Conservation (phyloP, 768 basidiomycete genomes). For the Psilocybe tampanensis region DNA sequence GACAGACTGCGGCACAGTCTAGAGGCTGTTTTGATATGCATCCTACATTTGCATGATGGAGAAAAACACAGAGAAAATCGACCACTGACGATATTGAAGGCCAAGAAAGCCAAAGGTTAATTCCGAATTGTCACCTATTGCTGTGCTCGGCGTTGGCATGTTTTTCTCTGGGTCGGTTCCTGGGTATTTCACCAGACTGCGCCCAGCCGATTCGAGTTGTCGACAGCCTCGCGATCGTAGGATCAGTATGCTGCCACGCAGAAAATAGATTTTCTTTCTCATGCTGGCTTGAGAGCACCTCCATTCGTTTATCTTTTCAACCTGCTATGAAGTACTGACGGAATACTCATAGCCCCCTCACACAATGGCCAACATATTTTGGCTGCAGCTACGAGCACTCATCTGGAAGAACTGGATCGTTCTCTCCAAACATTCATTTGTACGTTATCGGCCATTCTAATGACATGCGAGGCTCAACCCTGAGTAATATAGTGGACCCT, state of each 20-base stretch:
- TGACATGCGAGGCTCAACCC: neutral
- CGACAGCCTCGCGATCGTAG: neutral
- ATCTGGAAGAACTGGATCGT: slow-evolving; percentile 79
- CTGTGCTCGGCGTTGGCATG: neutral
- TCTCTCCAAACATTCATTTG: slow-evolving; percentile 64
- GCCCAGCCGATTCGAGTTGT: neutral
- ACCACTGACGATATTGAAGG: neutral
- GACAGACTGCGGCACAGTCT: neutral
- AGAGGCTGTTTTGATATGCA: neutral
- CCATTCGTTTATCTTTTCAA: neutral
- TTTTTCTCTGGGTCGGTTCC: neutral
- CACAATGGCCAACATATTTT: slow-evolving; percentile 47
- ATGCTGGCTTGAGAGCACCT: neutral
- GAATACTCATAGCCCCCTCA: neutral
- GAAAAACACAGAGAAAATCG: neutral
- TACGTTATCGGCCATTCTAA: slow-evolving; percentile 22
- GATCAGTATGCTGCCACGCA: neutral
- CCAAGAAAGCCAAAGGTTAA: neutral
- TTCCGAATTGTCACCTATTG: neutral
- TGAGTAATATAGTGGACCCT: slow-evolving; percentile 46
- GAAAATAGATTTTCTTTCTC: neutral
- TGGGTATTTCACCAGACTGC: neutral
- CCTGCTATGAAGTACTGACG: neutral
- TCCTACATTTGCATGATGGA: too few relatives aligned
- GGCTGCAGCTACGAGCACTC: slow-evolving; percentile 61